A percentile compares a stretch with the other conserved stretches of the same genome.
phyloP scores from a whole-genome alignment of 2,329 filamentous ascomycete species.

The Botrytis squamosa region DNA sequence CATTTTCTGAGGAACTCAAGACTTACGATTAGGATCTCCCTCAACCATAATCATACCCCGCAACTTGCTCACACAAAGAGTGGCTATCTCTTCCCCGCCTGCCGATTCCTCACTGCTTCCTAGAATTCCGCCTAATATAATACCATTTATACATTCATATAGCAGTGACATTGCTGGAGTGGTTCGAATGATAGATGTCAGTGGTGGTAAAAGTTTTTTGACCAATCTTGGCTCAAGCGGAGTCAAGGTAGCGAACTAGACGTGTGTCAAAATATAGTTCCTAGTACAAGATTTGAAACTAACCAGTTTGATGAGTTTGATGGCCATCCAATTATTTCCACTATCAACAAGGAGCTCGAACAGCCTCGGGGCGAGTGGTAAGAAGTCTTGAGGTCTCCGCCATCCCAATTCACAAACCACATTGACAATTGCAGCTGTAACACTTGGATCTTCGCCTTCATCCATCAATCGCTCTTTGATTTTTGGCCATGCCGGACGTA shows the following conservation, averaged over 20 bases:
- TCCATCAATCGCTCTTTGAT: slow-evolving; percentile 94
- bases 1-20: slow-evolving; percentile 16
- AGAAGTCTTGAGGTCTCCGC: slow-evolving; percentile 88
- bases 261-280: slow-evolving; percentile 63
- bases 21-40: slow-evolving; percentile 86
- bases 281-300: slow-evolving; percentile 39
- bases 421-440: slow-evolving; percentile 94
- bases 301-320: slow-evolving; percentile 96
- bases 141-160: slow-evolving; percentile 98
- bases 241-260: slow-evolving; percentile 87
- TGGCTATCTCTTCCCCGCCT: slow-evolving; percentile 88
- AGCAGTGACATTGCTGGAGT: slow-evolving; percentile 97
- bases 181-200: slow-evolving; percentile 90
- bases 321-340: slow-evolving; percentile 99
- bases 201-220: slow-evolving; percentile 83
- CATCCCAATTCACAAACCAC: slow-evolving; percentile 95
- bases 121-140: slow-evolving; percentile 93
- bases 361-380: slow-evolving; percentile 84
- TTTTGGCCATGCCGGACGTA: slow-evolving; percentile 92
- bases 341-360: slow-evolving; percentile 91
- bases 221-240: slow-evolving; percentile 89
- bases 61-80: slow-evolving; percentile 87
- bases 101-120: slow-evolving; percentile 75
- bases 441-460: slow-evolving; percentile 83
- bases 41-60: slow-evolving; percentile 92